Base-by-base conservation (phyloP, 2,329 filamentous ascomycete genomes). In the Penicillium sp. region DNA sequence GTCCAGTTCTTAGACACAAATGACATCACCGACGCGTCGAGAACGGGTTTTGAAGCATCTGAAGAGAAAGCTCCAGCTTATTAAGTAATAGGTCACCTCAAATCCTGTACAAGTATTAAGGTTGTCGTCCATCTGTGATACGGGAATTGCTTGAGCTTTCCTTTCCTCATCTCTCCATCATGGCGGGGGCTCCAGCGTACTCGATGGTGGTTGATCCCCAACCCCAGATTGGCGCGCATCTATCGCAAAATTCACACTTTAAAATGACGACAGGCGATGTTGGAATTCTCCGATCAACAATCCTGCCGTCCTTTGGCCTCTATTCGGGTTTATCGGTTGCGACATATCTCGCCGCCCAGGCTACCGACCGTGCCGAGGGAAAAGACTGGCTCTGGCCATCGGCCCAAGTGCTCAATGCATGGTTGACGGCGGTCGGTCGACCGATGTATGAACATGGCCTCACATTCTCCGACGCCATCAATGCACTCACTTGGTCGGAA, bases 331-430 rank as follows among this genome's bases (percentile, higher is more conserved):
- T 82, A 9, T 73, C 77, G 8, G 55, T 76, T 28, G 69, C 77
- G 29, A 73, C 78, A 0, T 83, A 79, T 57, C 71, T 71, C 7
- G 67, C 73, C 28, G 76, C 76, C 1, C 70, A 77, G 25, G 71
- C 75, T 43, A 79, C 77, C 6, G 64, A 80, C 56, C 71, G 73
- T n/a, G 73, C 78, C 8, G 80, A 83, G 47, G 68, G 74, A n/a
- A 84, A 83, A 57, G 80, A 84, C 60, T 79, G 75, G 70, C 64
- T 80, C 5, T 82, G 79, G 79, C 77, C 79, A 1, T 66, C 71
- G 4, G 76, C 70, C 2, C 77, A 77, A 56, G 73, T 82, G 8
- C 62, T 71, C 48, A 82, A 81, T 58, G 79, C 78, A 5, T 83
- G 80, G 80, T 82, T 78, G 76, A 76, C 72, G 46, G 78, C 80